A percentile compares a stretch with the other conserved stretches of the same genome.
These are phyloP conservation scores for Pyrenophora seminiperda DNA, from an alignment of 2,329 filamentous ascomycete genomes.

Conservation along the genomic window DNA sequence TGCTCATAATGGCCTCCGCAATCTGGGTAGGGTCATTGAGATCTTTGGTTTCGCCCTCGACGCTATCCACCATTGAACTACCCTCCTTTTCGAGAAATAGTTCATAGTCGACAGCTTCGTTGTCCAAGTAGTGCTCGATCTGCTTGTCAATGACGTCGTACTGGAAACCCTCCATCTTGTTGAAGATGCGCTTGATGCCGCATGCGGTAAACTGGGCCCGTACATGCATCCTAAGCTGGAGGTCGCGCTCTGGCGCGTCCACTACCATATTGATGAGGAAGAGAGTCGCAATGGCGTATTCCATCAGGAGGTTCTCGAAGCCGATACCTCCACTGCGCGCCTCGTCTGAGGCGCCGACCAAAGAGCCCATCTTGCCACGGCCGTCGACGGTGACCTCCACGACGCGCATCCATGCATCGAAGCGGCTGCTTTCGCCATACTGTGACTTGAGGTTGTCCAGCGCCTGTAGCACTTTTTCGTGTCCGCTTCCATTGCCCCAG, in stretches of 20 bases:
- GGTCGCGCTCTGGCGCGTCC: constrained; percentile 84
- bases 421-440: constrained; percentile 89
- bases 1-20: constrained; percentile 87
- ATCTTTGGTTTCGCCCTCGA: constrained; percentile 86
- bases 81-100: constrained; percentile 92
- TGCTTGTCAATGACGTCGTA: constrained; percentile 99
- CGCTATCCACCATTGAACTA: constrained; percentile 84
- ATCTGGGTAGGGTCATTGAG: constrained; percentile 92
- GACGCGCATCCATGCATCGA: constrained; percentile 98
- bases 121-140: constrained; percentile 88
- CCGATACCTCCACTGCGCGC: constrained; percentile 94
- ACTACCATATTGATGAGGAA: constrained; percentile 97
- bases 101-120: constrained; percentile 98
- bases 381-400: constrained; percentile 97
- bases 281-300: constrained; percentile 93
- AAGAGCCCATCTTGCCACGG: constrained; percentile 96
- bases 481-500: constrained; percentile 86
- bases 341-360: constrained; percentile 96
- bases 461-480: constrained; percentile 90
- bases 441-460: constrained; percentile 89
- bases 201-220: constrained; percentile 94
- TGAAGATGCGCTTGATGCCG: constrained; percentile 90
- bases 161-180: constrained; percentile 97
- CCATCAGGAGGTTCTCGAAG: constrained; percentile 99
- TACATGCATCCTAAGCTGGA: constrained; percentile 91